Evolutionary conservation across 768 basidiomycete species (phyloP), one percentile per base, ranked within the genome.

Genomic region (Phanerochaete carnosa): DNA sequence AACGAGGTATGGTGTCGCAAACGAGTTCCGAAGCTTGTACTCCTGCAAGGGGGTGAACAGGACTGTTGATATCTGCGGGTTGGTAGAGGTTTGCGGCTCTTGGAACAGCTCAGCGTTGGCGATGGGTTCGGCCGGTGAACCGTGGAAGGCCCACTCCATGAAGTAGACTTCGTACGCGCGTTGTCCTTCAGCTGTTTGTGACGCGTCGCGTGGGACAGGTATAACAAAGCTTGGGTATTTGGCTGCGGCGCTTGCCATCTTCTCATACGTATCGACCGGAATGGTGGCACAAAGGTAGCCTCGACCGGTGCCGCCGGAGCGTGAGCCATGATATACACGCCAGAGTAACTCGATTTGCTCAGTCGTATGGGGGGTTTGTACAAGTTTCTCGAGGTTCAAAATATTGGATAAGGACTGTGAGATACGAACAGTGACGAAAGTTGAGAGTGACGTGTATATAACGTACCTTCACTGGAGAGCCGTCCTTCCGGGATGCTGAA

Each of bases 1-100:
- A 25, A 91, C 90, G 26, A 99, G 80, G 70, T 94, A 92, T 1
- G 96, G 95, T 4, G 94, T 95, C 7, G 97, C 91, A 72, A 89
- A 98, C 19, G 88, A 81, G 55, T 82, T 81, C 43, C 90, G 87
- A 59, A 86, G 74, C 73, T 97, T 96, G 83, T 93, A 99, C 75
- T 98, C 96, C 65, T 90, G 88, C 45, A 98, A 80, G 1, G 95
- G 92, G 0, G 97, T 95, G 78, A 96, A 96, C 35, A 98, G 79
- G 55, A 96, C 80, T 0, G 94, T 95, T 6, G 94, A 85, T 2
- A 75, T 76, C 55, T 76, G 78, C 16, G 85, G 83, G 64, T 84
- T 84, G 12, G 72, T 64, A 15, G 69, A 67, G 22, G 66, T 58
- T 32, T 66, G 61, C 5, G 77, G 70, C 61, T 76, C 71, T 47